phyloP scores from a whole-genome alignment of 148 eudicot species.

The Amaranthus cruentus region DNA sequence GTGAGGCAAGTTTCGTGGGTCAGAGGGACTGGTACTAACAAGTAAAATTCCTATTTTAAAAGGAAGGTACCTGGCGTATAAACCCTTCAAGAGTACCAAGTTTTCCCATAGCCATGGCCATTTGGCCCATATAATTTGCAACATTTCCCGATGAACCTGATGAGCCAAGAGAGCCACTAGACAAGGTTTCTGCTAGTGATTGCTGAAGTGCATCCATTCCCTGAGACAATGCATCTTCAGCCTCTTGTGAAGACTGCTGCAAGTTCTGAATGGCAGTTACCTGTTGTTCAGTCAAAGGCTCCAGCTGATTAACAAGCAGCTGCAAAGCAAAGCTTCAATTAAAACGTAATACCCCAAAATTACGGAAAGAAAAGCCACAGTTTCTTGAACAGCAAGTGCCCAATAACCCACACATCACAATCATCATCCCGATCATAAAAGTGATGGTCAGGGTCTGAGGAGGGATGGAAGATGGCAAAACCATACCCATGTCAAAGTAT shows the following conservation, averaged over 20 bases:
- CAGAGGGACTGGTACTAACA: too few relatives aligned
- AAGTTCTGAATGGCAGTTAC: slow-evolving; percentile 37
- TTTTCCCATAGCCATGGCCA: slow-evolving; percentile 63
- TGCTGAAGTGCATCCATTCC: slow-evolving; percentile 58
- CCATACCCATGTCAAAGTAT: too few relatives aligned
- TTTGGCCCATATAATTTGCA: slow-evolving; percentile 56
- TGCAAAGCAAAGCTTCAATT: slow-evolving; percentile 27
- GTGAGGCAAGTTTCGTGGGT: too few relatives aligned
- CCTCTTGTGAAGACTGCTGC: slow-evolving; percentile 51
- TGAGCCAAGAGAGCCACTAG: slow-evolving; percentile 44
- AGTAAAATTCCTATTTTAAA: not conserved
- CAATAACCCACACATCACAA: not conserved
- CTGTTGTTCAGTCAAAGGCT: slow-evolving; percentile 53
- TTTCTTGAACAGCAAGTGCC: not conserved
- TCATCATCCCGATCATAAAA: too few relatives aligned
- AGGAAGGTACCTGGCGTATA: slow-evolving; percentile 41
- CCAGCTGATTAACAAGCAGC: slow-evolving; percentile 48
- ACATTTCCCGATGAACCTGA: slow-evolving; percentile 56
- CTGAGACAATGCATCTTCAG: slow-evolving; percentile 54
- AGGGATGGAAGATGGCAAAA: too few relatives aligned
- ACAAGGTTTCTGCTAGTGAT: slow-evolving; percentile 47
- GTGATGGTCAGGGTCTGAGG: too few relatives aligned
- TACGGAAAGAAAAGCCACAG: not conserved
- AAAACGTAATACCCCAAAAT: slow-evolving; percentile 1
- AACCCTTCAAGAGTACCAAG: slow-evolving; percentile 60